A percentile compares a stretch with the other conserved stretches of the same genome.
These are phyloP conservation scores for Aspergillus ibericus DNA, from an alignment of 2,329 filamentous ascomycete species.

Conservation along the genomic window DNA sequence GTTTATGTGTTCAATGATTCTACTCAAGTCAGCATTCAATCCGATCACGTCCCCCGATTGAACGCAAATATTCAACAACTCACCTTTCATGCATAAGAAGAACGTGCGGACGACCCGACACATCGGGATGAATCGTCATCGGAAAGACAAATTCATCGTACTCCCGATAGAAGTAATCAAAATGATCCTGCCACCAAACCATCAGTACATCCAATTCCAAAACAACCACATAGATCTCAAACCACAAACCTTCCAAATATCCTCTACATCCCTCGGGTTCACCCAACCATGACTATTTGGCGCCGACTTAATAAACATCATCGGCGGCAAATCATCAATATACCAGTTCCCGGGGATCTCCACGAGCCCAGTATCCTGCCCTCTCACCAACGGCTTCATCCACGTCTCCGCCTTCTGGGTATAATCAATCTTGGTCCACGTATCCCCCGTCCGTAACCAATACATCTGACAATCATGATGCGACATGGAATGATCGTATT, in stretches of 20 bases:
- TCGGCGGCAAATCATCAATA: slow-evolving; percentile 46
- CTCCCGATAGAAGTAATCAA: slow-evolving; percentile 71
- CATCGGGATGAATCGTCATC: slow-evolving; percentile 74
- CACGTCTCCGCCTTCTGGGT: slow-evolving; percentile 43
- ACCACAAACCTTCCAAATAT: slow-evolving; percentile 51
- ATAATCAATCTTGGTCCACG: slow-evolving; percentile 49
- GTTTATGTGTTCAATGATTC: slow-evolving; percentile 69
- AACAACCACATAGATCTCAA: neutral
- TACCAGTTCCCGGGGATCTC: slow-evolving; percentile 50
- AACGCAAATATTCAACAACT: slow-evolving; percentile 14
- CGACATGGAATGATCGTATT: slow-evolving; percentile 48
- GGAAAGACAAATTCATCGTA: slow-evolving; percentile 77
- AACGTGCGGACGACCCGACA: slow-evolving; percentile 69
- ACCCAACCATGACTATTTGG: slow-evolving; percentile 60
- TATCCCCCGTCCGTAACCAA: slow-evolving; percentile 45
- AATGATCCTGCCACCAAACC: slow-evolving; percentile 53
- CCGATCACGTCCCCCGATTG: neutral
- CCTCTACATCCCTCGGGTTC: slow-evolving; percentile 58
- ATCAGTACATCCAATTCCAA: slow-evolving; percentile 56
- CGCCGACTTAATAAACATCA: slow-evolving; percentile 49
- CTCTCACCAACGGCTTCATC: slow-evolving; percentile 53
- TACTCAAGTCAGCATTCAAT: slow-evolving; percentile 13
- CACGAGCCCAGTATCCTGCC: slow-evolving; percentile 42
- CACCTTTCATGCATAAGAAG: slow-evolving; percentile 71
- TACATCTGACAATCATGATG: slow-evolving; percentile 49